phyloP scores from a whole-genome alignment of 1,139 yeast species.

The Blastobotrys aristatus region DNA sequence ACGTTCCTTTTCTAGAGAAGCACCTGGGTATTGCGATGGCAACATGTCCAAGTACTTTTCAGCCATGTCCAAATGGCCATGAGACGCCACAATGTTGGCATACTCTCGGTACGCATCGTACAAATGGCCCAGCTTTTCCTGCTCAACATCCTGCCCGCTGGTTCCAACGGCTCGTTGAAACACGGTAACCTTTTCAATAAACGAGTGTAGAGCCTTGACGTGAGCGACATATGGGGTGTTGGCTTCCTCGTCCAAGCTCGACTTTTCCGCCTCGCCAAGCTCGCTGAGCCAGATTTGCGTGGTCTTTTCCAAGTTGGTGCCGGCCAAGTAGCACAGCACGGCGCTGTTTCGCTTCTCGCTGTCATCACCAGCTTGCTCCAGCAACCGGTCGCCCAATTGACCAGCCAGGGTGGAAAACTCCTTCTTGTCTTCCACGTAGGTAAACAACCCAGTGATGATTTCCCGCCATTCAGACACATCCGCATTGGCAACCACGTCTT shows the following conservation, averaged over 20 bases:
- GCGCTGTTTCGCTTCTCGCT: constrained; percentile 61
- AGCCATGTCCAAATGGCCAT: constrained; percentile 83
- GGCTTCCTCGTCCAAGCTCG: constrained; percentile 41
- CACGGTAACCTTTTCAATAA: constrained; percentile 78
- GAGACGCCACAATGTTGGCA: constrained; percentile 71
- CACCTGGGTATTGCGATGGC: constrained; percentile 60
- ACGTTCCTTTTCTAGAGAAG: constrained; percentile 69
- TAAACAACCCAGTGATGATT: constrained; percentile 63
- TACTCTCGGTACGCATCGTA: constrained; percentile 67
- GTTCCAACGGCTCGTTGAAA: constrained; percentile 50
- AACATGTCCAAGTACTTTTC: constrained; percentile 60
- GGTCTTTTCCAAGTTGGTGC: constrained; percentile 73
- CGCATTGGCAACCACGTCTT: constrained; percentile 74
- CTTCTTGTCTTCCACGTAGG: constrained; percentile 43
- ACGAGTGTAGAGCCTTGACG: constrained; percentile 70
- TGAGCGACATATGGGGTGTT: constrained; percentile 80
- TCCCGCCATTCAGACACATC: constrained; percentile 80
- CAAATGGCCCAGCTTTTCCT: constrained; percentile 43
- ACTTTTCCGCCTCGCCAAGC: constrained; percentile 54
- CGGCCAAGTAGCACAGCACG: constrained; percentile 71
- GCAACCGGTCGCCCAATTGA: constrained; percentile 68
- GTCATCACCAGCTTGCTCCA: constrained; percentile 32
- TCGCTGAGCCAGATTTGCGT: constrained; percentile 83
- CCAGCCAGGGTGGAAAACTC: constrained; percentile 51
- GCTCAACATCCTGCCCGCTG: constrained; percentile 31